phyloP scores from a whole-genome alignment of 2,329 filamentous ascomycete genomes.

The Trichoderma citrinoviride region DNA sequence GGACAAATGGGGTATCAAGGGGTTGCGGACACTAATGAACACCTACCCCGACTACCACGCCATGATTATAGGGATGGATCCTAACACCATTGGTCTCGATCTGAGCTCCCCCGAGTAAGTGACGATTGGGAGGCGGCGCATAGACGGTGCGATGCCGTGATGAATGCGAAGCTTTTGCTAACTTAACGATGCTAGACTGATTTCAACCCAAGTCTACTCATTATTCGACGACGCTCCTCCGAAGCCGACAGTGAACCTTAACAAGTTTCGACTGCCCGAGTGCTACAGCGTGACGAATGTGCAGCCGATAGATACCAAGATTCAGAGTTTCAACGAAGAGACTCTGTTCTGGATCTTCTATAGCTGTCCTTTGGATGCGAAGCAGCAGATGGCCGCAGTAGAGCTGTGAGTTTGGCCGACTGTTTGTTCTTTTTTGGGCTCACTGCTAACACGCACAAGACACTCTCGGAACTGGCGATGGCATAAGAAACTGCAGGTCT shows the following conservation, averaged over 20 bases:
- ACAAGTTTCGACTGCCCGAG: slow-evolving; percentile 59
- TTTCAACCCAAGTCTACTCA: slow-evolving; percentile 61
- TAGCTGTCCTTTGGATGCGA: slow-evolving; percentile 60
- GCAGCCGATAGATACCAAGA: slow-evolving; percentile 63
- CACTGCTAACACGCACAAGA: slow-evolving; percentile 37
- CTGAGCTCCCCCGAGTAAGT: slow-evolving; percentile 57
- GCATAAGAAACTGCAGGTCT: slow-evolving; percentile 65
- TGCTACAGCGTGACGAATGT: slow-evolving; percentile 67
- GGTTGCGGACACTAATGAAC: slow-evolving; percentile 61
- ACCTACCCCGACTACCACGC: slow-evolving; percentile 62
- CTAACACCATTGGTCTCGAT: slow-evolving; percentile 56
- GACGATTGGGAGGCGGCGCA: no score
- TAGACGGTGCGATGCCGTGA: not conserved
- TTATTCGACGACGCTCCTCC: slow-evolving; percentile 60
- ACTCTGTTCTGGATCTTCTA: slow-evolving; percentile 70
- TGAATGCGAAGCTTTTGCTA: not conserved
- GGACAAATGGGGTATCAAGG: slow-evolving; percentile 65
- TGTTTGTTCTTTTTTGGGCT: not conserved
- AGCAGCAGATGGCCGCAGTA: slow-evolving; percentile 61
- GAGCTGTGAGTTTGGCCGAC: slow-evolving; percentile 52
- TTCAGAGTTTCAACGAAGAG: slow-evolving; percentile 65
- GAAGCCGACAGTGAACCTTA: slow-evolving; percentile 49
- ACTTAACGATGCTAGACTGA: slow-evolving; percentile 39
- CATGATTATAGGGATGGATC: slow-evolving; percentile 59
- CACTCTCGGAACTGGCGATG: slow-evolving; percentile 65